phyloP scores from a whole-genome alignment of 768 basidiomycete genomes.

The Tylopilus intermedius region DNA sequence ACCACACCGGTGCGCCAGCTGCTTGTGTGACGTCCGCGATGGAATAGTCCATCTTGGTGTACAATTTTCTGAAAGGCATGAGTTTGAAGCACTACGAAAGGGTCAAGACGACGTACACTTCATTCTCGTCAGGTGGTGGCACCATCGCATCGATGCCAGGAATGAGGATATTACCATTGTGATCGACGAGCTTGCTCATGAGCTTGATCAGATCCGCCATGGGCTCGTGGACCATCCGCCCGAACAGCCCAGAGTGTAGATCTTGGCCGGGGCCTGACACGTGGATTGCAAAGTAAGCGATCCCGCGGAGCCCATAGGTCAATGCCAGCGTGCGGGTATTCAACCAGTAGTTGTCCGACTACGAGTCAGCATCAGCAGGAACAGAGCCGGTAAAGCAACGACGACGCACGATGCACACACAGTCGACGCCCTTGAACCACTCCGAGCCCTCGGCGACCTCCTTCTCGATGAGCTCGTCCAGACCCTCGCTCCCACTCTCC shows the following conservation, averaged over 20 bases:
- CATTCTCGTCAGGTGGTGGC: constrained; percentile 62
- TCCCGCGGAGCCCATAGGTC: constrained; percentile 86
- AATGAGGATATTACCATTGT: constrained; percentile 76
- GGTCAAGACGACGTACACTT: constrained; percentile 43
- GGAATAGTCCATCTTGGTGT: constrained; percentile 69
- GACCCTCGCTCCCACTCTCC: constrained; percentile 85
- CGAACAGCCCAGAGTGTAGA: constrained; percentile 87
- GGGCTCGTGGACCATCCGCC: constrained; percentile 78
- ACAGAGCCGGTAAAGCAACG: background rate
- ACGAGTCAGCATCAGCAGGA: background rate
- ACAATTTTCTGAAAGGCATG: constrained; percentile 47
- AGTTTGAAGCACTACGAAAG: background rate
- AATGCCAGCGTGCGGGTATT: constrained; percentile 74
- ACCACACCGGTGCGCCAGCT: constrained; percentile 55
- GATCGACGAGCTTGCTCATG: constrained; percentile 80
- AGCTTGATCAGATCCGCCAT: constrained; percentile 89
- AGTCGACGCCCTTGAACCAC: constrained; percentile 86
- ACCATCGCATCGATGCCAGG: constrained; percentile 89
- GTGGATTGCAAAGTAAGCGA: constrained; percentile 80
- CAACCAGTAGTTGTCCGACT: constrained; percentile 95
- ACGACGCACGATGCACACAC: constrained; percentile 79
- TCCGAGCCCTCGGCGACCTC: constrained; percentile 60
- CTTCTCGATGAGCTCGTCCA: constrained; percentile 77
- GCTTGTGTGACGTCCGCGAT: constrained; percentile 68
- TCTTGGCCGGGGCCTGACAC: constrained; percentile 82